These are phyloP conservation scores for Stereocaulon alpinum DNA, from an alignment of 495 filamentous ascomycete genomes.

Conservation along the genomic window DNA sequence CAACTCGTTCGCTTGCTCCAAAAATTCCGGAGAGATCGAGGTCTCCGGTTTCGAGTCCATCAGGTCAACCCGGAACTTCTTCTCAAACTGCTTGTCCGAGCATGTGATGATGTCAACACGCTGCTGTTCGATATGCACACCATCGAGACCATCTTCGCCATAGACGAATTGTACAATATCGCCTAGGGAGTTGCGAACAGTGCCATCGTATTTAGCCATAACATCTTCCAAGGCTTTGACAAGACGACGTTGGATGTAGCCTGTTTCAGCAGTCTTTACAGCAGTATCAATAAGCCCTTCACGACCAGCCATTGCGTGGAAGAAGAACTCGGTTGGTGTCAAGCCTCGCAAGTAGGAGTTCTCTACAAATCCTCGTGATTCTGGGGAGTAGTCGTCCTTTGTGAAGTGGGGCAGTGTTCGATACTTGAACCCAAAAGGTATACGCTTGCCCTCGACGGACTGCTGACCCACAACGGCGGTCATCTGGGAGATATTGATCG, in stretches of 20 bases:
- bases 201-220: conserved; percentile 95
- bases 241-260: conserved; percentile 96
- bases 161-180: conserved; percentile 98
- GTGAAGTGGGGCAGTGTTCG: conserved; percentile 95
- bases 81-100: conserved; percentile 60
- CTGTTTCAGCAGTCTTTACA: conserved; percentile 98
- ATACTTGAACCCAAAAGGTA: conserved; percentile 99
- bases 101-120: conserved; percentile 73
- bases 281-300: conserved; percentile 99
- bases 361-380: conserved; percentile 95
- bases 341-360: conserved; percentile 97
- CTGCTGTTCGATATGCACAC: conserved; percentile 82
- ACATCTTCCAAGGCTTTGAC: conserved; percentile 98
- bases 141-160: conserved; percentile 93
- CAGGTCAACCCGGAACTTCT: conserved; percentile 82
- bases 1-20: conserved; percentile 84
- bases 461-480: conserved; percentile 94
- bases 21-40: conserved; percentile 48
- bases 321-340: conserved; percentile 95
- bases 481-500: conserved; percentile 99
- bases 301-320: conserved; percentile 99
- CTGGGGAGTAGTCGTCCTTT: conserved; percentile 96
- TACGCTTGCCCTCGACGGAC: conserved; percentile 95
- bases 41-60: conserved; percentile 72
- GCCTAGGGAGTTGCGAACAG: conserved; percentile 89